Evolutionary conservation across 139 green algal species (phyloP), one percentile per base, ranked within the genome.

Genomic region (Spirogloea muscicola): DNA sequence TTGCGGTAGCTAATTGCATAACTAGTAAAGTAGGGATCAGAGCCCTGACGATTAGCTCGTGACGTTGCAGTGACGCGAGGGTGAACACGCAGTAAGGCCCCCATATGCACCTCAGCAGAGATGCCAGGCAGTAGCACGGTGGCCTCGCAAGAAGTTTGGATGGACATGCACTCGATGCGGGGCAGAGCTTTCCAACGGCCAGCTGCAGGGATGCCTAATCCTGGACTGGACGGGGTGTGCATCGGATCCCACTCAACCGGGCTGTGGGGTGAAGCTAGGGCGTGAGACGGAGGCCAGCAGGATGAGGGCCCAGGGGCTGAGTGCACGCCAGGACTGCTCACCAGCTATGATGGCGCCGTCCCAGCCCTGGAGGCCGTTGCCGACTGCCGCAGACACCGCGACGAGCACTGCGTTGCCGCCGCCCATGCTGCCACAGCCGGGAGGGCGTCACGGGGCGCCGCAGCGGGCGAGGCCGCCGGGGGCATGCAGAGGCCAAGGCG

Each of bases 291-390:
- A 36, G 31, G 33, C 9, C 10, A 10, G 13, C 13, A 10, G 27
- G 27, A 44, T 10, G 10, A 60, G n/a, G n/a, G n/a, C n/a, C n/a
- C n/a, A n/a, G n/a, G n/a, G n/a, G n/a, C n/a, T n/a, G n/a, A n/a
- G n/a, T n/a, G n/a, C n/a, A n/a, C n/a, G n/a, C n/a, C n/a, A n/a
- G n/a, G n/a, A n/a, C n/a, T n/a, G n/a, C 62, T 27, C 42, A 68
- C 65, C 65, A 36, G 65, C 65, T 36, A 74, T 74, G 16, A 36
- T 46, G 25, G 65, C 65, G 66, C 66, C 66, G 44, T 74, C 65
- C 65, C 65, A 74, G 1, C 65, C 65, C 36, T 74, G 65, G 13
- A 74, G 42, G 2, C 65, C 65, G 49, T 74, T 74, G 9, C 65
- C 65, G 40, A 74, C 21, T 34, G 65, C 65, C 18, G 65, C 65